A percentile compares a stretch with the other conserved stretches of the same genome.
phyloP scores from a whole-genome alignment of 106 monocot species.

The Phalaenopsis equestris region DNA sequence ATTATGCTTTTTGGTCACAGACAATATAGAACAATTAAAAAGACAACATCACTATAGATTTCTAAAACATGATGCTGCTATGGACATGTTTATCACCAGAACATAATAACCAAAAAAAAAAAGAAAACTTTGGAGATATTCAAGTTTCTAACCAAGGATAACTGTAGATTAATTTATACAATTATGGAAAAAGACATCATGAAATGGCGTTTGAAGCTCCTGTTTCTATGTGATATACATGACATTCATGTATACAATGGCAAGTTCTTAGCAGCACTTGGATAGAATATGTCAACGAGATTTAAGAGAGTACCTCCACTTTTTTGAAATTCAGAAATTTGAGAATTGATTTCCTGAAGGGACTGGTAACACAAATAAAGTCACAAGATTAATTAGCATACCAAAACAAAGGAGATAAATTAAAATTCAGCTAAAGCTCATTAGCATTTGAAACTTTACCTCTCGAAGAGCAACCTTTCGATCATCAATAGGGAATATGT shows the following conservation, averaged over 20 bases:
- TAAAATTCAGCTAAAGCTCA: neutral
- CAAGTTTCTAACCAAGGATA: neutral
- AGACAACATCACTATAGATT: neutral
- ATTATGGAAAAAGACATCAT: neutral
- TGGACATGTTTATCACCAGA: neutral
- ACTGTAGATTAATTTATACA: neutral
- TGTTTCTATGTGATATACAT: neutral
- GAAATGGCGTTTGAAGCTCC: neutral
- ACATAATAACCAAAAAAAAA: neutral
- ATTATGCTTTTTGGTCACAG: neutral
- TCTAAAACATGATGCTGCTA: neutral
- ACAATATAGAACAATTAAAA: neutral
- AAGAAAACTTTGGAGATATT: neutral
- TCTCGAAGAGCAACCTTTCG: conserved; percentile 92
- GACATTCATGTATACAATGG: too few relatives aligned
- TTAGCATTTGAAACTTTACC: conserved; percentile 27
- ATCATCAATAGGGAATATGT: conserved; percentile 95
- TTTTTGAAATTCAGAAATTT: conserved; percentile 59
- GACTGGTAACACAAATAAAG: conserved; percentile 39
- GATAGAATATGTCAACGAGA: neutral
- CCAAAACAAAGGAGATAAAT: neutral
- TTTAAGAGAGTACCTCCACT: conserved; percentile 62
- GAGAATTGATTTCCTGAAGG: conserved; percentile 77
- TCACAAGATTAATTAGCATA: conserved; percentile 5
- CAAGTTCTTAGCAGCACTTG: neutral